These are phyloP conservation scores for Penicillium macrosclerotiorum DNA, from an alignment of 495 filamentous ascomycete genomes.

Conservation along the genomic window DNA sequence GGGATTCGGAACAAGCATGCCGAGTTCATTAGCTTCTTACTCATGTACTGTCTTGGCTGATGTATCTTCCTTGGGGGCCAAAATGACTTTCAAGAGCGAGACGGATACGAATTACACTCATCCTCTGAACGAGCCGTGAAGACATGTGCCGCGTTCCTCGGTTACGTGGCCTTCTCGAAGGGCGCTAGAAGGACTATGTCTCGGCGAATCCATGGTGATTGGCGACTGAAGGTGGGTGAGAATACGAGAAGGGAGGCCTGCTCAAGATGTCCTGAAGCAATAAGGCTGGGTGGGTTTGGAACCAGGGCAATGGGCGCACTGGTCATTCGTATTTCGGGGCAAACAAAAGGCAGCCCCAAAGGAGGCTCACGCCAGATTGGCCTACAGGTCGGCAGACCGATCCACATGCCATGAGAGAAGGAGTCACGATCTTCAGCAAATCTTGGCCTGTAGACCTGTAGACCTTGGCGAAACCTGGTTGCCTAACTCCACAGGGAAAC, in stretches of 20 bases:
- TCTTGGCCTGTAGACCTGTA: too few relatives aligned
- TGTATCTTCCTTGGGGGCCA: too few relatives aligned
- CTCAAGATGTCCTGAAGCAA: too few relatives aligned
- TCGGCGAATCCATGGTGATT: slow-evolving; percentile 6
- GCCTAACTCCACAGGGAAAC: slow-evolving; percentile 8
- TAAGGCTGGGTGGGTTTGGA: not conserved
- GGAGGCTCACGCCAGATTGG: slow-evolving; percentile 7
- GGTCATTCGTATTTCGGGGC: slow-evolving; percentile 1
- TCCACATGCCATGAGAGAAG: slow-evolving; percentile 5
- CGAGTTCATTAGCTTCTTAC: too few relatives aligned
- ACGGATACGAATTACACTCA: too few relatives aligned
- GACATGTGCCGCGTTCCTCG: slow-evolving; percentile 2
- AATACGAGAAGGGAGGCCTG: not conserved
- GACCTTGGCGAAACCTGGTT: slow-evolving; percentile 6
- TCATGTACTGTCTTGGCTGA: too few relatives aligned
- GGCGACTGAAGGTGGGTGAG: not conserved
- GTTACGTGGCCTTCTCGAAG: slow-evolving; percentile 19
- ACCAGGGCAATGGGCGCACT: not conserved
- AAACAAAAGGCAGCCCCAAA: not conserved
- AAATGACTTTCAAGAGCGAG: too few relatives aligned
- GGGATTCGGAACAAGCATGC: too few relatives aligned
- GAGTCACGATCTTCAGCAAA: slow-evolving; percentile 2
- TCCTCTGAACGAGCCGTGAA: too few relatives aligned
- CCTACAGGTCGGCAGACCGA: not conserved
- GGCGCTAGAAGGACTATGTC: slow-evolving; percentile 18